Percentiles rank a stretch among this genome's conserved stretches.
Conservation (phyloP, 495 filamentous ascomycete genomes). For the Hypoxylon fragiforme region DNA sequence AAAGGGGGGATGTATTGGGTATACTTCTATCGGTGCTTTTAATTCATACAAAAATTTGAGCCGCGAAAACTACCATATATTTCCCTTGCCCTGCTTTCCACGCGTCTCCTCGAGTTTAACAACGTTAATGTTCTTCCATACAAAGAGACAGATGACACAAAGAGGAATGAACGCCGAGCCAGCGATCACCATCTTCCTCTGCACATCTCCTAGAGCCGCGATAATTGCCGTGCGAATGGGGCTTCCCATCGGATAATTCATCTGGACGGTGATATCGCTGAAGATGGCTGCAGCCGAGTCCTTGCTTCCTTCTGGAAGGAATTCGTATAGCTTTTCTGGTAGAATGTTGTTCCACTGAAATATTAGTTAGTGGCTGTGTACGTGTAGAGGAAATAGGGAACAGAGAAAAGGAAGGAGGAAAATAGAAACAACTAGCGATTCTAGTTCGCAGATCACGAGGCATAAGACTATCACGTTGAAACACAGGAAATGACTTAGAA, state of each 20-base stretch:
- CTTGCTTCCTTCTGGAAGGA: constrained; percentile 57
- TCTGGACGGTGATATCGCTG: constrained; percentile 59
- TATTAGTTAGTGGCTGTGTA: too few relatives aligned
- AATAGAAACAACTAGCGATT: too few relatives aligned
- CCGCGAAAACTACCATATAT: not conserved
- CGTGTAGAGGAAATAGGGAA: too few relatives aligned
- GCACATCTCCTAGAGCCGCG: constrained; percentile 55
- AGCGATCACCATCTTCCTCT: constrained; percentile 53
- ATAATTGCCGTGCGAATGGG: constrained; percentile 62
- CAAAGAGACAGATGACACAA: constrained; percentile 45
- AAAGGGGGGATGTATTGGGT: too few relatives aligned
- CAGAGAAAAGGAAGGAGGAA: too few relatives aligned
- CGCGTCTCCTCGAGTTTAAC: constrained; percentile 44
- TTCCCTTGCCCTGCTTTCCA: constrained; percentile 24
- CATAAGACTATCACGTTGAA: too few relatives aligned
- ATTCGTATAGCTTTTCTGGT: constrained; percentile 42
- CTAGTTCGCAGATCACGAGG: too few relatives aligned
- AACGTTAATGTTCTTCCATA: constrained; percentile 58
- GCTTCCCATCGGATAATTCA: constrained; percentile 59
- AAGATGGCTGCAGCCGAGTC: constrained; percentile 57
- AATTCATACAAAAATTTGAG: not conserved
- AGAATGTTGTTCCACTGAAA: constrained; percentile 59
- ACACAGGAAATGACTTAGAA: too few relatives aligned
- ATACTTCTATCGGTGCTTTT: not conserved
- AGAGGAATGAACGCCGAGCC: constrained; percentile 49